Evolutionary conservation across 2,329 filamentous ascomycete species (phyloP), one percentile per base, ranked within the genome.

Genomic region (Stemphylium lycopersici): DNA sequence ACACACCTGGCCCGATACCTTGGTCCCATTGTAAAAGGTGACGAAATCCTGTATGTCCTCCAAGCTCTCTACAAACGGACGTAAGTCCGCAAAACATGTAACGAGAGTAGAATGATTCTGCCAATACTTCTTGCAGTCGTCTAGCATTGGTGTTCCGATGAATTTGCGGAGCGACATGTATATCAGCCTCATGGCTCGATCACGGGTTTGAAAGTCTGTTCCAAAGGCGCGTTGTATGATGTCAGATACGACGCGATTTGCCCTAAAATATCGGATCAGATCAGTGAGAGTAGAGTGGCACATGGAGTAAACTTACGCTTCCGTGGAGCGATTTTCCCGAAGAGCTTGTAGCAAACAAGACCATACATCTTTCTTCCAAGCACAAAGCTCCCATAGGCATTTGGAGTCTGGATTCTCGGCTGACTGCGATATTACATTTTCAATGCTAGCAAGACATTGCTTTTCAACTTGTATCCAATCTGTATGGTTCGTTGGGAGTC

Each of bases 11-110:
- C 13, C 20, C 6, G 32, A 15, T 15, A 26, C 6, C 22, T 12
- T 13, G 10, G n/a, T 20, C 4, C 10, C 10, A 10, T 10, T 4
- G 10, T 26, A 45, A 6, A 40, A 56, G 39, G 4, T 10, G 18
- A 3, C 59, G 58, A 55, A 72, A 66, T 1, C 56, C 31, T 15
- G 22, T 40, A 38, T 62, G 51, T 13, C 67, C 34, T n/a, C 58
- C 46, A 11, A 42, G 22, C 6, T 46, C 38, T 66, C 53, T 1
- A 73, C 59, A 38, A 66, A 65, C 4, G 36, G 63, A 18, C 62
- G 59, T 3, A 75, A 57, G 44, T 75, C 72, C 7, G 56, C 50
- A 39, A 70, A 74, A 52, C 71, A 73, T 16, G 50, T 60, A 3
- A 61, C 60, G 10, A 63, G 50, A 13, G 47, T 55, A 7, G 57